Evolutionary conservation across 192 early-diverging fungal species (phyloP).

Genomic region (Rhizoclosmatium sp.): DNA sequence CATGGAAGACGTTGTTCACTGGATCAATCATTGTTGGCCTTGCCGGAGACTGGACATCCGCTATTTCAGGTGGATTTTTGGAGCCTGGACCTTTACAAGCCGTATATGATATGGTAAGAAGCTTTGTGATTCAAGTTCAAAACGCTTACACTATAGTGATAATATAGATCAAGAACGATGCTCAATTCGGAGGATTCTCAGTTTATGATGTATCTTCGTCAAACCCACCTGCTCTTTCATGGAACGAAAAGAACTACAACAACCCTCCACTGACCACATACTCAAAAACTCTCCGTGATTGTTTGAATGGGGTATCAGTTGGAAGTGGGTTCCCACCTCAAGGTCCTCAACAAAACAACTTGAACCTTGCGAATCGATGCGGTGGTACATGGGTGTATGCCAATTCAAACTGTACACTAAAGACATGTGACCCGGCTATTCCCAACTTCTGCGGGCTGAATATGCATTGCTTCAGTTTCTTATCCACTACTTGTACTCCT

Average conservation of each 20-base stretch:
- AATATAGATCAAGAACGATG: not conserved
- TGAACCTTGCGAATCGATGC: not conserved
- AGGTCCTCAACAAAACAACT: conserved; percentile 9
- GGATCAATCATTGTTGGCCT: conserved; percentile 12
- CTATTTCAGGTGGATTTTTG: conserved; percentile 29
- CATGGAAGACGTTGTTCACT: not conserved
- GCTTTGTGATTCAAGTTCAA: too few relatives aligned
- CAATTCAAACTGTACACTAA: not conserved
- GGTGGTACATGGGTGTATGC: conserved; percentile 26
- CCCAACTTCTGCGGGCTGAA: not conserved
- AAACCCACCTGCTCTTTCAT: conserved; percentile 23
- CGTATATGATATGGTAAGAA: conserved; percentile 26
- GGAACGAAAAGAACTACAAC: conserved; percentile 1
- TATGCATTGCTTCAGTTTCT: not conserved
- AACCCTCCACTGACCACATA: conserved; percentile 16
- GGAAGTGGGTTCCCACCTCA: conserved; percentile 15
- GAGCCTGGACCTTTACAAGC: conserved; percentile 24
- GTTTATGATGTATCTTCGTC: conserved; percentile 25
- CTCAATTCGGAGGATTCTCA: conserved; percentile 23
- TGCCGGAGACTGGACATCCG: conserved; percentile 18
- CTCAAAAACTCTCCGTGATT: not conserved
- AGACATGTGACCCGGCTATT: not conserved
- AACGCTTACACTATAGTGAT: too few relatives aligned
- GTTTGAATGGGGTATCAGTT: conserved; percentile 12
- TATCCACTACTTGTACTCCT: not conserved